Percentiles rank a stretch among this genome's conserved stretches.
phyloP scores from a whole-genome alignment of 2,329 filamentous ascomycete species.

The Parafenestella ontariensis region DNA sequence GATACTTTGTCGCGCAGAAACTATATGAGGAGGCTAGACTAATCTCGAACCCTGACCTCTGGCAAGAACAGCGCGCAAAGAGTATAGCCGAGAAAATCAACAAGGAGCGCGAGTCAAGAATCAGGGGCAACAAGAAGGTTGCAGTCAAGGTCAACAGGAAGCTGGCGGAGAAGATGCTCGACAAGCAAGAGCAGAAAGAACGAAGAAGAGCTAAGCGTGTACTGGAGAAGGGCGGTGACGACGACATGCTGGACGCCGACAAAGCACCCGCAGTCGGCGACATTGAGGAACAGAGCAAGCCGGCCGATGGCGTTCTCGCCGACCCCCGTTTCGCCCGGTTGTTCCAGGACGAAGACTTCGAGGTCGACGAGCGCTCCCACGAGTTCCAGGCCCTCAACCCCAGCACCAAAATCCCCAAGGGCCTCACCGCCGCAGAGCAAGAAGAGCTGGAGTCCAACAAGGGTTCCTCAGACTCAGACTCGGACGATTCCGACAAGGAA shows the following conservation, averaged over 20 bases:
- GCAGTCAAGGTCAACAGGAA: slow-evolving; percentile 86
- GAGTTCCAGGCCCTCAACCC: slow-evolving; percentile 92
- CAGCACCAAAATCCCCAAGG: slow-evolving; percentile 68
- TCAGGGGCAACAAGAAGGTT: slow-evolving; percentile 93
- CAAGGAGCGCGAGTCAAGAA: slow-evolving; percentile 93
- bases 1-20: slow-evolving; percentile 95
- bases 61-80: slow-evolving; percentile 90
- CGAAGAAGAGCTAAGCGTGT: slow-evolving; percentile 55
- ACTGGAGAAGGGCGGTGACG: slow-evolving; percentile 67
- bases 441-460: slow-evolving; percentile 59
- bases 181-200: slow-evolving; percentile 72
- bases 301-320: slow-evolving; percentile 65
- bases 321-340: slow-evolving; percentile 87
- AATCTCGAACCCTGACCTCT: slow-evolving; percentile 92
- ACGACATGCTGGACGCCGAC: slow-evolving; percentile 46
- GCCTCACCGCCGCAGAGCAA: slow-evolving; percentile 66
- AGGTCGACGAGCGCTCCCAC: slow-evolving; percentile 84
- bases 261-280: slow-evolving; percentile 27
- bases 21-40: slow-evolving; percentile 93
- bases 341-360: slow-evolving; percentile 93
- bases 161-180: slow-evolving; percentile 68
- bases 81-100: slow-evolving; percentile 94
- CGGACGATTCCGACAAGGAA: slow-evolving; percentile 45
- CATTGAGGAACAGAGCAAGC: slow-evolving; percentile 57
- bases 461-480: slow-evolving; percentile 45